phyloP scores from a whole-genome alignment of 768 basidiomycete genomes.

The Lactarius evosmus region DNA sequence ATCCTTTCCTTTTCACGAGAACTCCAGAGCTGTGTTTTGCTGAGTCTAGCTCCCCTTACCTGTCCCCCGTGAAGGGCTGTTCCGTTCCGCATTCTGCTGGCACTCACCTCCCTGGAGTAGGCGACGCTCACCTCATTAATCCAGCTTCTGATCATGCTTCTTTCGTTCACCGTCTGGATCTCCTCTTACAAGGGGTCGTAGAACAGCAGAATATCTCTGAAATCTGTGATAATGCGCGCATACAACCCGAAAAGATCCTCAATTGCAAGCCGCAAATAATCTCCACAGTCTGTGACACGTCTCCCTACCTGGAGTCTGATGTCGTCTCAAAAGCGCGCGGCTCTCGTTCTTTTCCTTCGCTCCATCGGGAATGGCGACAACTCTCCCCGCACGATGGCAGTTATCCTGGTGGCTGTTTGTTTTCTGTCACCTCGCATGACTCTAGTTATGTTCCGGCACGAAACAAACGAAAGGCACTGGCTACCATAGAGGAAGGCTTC shows the following conservation, averaged over 20 bases:
- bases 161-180: conserved; percentile 9
- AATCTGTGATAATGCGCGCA: not conserved
- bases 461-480: conserved; percentile 13
- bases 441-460: not conserved
- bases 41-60: conserved; percentile 12
- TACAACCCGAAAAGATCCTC: not conserved
- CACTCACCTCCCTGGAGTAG: not conserved
- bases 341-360: not conserved
- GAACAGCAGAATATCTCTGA: not conserved
- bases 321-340: not conserved
- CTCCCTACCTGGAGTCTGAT: not conserved
- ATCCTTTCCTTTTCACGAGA: conserved; percentile 3
- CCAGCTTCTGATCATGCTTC: not conserved
- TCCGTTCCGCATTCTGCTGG: not conserved
- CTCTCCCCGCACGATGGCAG: not conserved
- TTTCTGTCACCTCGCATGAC: not conserved
- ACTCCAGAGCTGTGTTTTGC: conserved; percentile 21
- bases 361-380: not conserved
- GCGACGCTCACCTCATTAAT: not conserved
- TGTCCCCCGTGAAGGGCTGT: not conserved
- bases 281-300: not conserved
- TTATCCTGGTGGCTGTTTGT: not conserved
- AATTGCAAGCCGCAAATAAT: not conserved
- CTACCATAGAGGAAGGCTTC: not conserved
- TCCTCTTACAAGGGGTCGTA: conserved; percentile 1